phyloP scores from a whole-genome alignment of 495 filamentous ascomycete species.

The Xylaria acuta region DNA sequence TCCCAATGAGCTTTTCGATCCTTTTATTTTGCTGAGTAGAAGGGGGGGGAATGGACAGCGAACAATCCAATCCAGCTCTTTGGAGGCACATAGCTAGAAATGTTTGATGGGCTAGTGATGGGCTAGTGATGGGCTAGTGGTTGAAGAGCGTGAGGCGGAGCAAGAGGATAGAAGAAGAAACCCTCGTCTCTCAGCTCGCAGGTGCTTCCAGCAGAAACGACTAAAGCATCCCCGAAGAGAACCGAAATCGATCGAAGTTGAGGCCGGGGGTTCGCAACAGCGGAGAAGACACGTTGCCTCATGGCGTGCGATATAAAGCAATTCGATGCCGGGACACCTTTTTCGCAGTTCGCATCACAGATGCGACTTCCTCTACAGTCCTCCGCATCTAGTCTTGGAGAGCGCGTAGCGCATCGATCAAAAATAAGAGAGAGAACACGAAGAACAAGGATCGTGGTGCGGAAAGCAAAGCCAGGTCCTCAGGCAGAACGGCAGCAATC shows the following conservation, averaged over 20 bases:
- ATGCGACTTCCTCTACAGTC: too few relatives aligned
- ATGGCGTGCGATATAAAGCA: conserved; percentile 14
- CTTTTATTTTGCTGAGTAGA: neutral
- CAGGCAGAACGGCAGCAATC: conserved; percentile 5
- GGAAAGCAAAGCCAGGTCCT: too few relatives aligned
- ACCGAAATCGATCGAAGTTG: conserved; percentile 16
- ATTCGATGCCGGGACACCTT: too few relatives aligned
- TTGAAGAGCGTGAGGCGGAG: neutral
- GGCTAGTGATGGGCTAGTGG: neutral
- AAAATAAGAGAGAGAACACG: too few relatives aligned
- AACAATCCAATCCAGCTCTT: neutral
- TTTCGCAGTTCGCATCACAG: too few relatives aligned
- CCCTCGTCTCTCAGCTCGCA: conserved; percentile 22
- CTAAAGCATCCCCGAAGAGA: conserved; percentile 23
- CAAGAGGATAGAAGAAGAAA: neutral
- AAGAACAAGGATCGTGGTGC: too few relatives aligned
- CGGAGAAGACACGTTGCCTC: conserved; percentile 25
- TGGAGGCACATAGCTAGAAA: neutral
- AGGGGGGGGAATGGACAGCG: conserved; percentile 6
- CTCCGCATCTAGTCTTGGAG: too few relatives aligned
- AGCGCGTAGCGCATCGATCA: too few relatives aligned
- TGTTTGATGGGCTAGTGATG: neutral
- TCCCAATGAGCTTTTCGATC: conserved; percentile 13
- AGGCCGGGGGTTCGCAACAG: conserved; percentile 25
- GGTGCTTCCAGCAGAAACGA: conserved; percentile 24